A percentile compares a stretch with the other conserved stretches of the same genome.
Conservation (phyloP, 148 eudicot genomes). For the Drosera capensis region DNA sequence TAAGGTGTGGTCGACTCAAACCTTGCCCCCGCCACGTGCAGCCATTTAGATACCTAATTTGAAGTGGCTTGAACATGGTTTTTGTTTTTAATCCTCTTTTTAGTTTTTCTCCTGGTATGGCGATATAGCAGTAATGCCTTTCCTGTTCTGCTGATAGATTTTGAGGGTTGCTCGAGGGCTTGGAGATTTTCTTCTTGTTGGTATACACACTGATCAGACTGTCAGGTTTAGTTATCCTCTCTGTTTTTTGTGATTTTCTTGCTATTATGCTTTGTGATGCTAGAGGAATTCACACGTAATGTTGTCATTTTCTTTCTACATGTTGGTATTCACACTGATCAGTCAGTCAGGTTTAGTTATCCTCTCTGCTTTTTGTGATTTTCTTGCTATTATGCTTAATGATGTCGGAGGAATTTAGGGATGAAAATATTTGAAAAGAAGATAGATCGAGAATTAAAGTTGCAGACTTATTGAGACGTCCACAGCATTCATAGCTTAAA, state of each 20-base stretch:
- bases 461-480: too few relatives aligned
- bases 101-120: neutral
- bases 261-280: neutral
- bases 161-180: conserved; percentile 76
- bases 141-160: conserved; percentile 28
- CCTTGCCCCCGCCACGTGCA: too few relatives aligned
- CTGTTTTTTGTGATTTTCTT: neutral
- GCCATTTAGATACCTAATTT: too few relatives aligned
- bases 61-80: too few relatives aligned
- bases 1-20: too few relatives aligned
- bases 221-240: conserved; percentile 42
- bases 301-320: conserved; percentile 67
- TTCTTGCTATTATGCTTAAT: neutral
- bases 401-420: neutral
- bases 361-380: neutral
- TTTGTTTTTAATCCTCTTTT: neutral
- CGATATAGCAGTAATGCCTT: neutral
- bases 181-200: conserved; percentile 96
- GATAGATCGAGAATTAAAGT: too few relatives aligned
- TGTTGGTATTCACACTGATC: conserved; percentile 94
- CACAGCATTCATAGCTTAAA: too few relatives aligned
- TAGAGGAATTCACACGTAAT: neutral
- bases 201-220: conserved; percentile 92
- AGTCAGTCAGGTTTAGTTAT: conserved; percentile 69
- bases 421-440: too few relatives aligned